phyloP scores from a whole-genome alignment of 805 yeast genomes.

The Starmerella sirachaensis region DNA sequence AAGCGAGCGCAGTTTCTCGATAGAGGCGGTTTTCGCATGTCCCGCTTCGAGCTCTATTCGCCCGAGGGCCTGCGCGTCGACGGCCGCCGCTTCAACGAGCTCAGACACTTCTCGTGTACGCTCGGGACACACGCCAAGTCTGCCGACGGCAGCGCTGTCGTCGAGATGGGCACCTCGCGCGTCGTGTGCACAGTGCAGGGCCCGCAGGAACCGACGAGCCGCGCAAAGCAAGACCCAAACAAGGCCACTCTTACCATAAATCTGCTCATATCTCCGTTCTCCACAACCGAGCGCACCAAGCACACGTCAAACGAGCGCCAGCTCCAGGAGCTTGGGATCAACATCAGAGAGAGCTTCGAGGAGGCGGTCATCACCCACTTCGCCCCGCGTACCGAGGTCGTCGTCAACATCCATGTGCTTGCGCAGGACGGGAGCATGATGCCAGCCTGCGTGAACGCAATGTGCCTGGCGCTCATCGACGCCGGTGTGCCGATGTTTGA shows the following conservation, averaged over 20 bases:
- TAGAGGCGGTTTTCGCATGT: slow-evolving; percentile 6
- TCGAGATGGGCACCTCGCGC: slow-evolving; percentile 86
- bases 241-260: slow-evolving; percentile 51
- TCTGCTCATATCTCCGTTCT: slow-evolving; percentile 67
- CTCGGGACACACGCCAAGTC: slow-evolving; percentile 74
- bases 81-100: slow-evolving; percentile 92
- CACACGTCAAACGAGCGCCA: slow-evolving; percentile 47
- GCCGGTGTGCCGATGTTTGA: slow-evolving; percentile 94
- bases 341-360: slow-evolving; percentile 28
- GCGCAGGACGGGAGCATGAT: slow-evolving; percentile 85
- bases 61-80: slow-evolving; percentile 88
- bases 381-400: slow-evolving; percentile 76
- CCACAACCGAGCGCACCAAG: slow-evolving; percentile 63
- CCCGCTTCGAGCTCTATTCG: slow-evolving; percentile 58
- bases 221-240: slow-evolving; percentile 36
- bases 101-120: slow-evolving; percentile 66
- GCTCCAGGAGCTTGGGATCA: slow-evolving; percentile 28
- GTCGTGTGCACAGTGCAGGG: slow-evolving; percentile 78
- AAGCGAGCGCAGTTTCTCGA: background rate
- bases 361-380: slow-evolving; percentile 59
- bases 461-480: slow-evolving; percentile 80
- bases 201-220: slow-evolving; percentile 67
- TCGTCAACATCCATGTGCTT: slow-evolving; percentile 60
- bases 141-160: slow-evolving; percentile 83
- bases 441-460: slow-evolving; percentile 69